Base-by-base conservation (phyloP, 768 basidiomycete genomes). In the Clitopilus passeckerianus region DNA sequence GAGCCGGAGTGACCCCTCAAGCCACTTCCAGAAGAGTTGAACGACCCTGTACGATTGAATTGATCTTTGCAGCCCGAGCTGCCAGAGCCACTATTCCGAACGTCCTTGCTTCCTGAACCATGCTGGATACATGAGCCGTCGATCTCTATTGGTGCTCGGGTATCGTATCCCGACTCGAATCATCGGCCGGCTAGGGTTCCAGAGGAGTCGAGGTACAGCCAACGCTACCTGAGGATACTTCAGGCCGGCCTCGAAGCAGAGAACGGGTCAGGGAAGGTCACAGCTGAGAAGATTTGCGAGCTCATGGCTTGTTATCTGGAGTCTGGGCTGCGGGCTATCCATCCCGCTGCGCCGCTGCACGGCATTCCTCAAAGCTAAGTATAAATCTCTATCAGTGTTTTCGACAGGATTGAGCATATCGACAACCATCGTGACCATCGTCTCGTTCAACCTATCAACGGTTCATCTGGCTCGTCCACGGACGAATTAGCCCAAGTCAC, bases 81-180 rank as follows among this genome's bases (percentile, higher is more conserved):
- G 46, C 46, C 46, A 50, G 18, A 50, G 46, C 46, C 46, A 50
- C 46, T 50, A 50, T 50, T 50, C 46, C 46, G 46, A 50, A 50
- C 16, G 22, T 50, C 46, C 46, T 50, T 50, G 22, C 46, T 2
- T 41, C 37, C 46, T 50, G 46, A 22, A 50, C 46, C 46, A 50
- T 50, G 46, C 46, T 50, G 46, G 46, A 23, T 50, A 50, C 46
- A 50, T 50, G 46, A 9, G 46, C 18, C 5, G 46, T 20, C 3
- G 46, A 50, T 50, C 46, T 16, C 46, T 18, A 50, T 50, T 50
- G 20, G 20, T 50, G 46, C 46, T 41, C 37, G 37, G 37, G 37
- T 41, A 15, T 41, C 37, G 3, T 41, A n/a, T n/a, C 46, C 46
- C 46, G 46, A 10, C 20, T 50, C 16, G 9, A 20, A 9, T 20